These are phyloP conservation scores for Mrakia frigida DNA, from an alignment of 768 basidiomycete genomes.

Conservation along the genomic window DNA sequence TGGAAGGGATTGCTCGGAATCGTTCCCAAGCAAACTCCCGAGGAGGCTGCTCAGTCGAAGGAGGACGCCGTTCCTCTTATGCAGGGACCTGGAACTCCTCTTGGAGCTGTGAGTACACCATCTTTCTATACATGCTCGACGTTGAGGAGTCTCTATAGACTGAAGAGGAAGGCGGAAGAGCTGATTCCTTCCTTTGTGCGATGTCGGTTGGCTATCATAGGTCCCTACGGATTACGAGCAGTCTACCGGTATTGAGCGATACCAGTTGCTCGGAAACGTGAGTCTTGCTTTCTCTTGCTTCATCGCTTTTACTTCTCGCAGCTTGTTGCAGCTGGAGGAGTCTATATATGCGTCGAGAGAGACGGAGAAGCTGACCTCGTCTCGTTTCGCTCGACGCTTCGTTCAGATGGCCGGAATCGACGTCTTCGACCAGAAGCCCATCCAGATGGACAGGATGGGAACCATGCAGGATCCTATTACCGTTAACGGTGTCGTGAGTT, in stretches of 20 bases:
- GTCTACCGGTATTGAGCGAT: constrained; percentile 92
- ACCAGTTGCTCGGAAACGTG: constrained; percentile 76
- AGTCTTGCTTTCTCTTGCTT: not conserved
- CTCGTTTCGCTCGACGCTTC: not conserved
- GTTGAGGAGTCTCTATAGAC: too few species aligned
- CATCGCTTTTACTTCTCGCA: not conserved
- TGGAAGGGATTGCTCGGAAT: constrained; percentile 2
- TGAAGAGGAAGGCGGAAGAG: not conserved
- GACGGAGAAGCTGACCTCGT: not conserved
- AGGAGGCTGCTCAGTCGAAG: not conserved
- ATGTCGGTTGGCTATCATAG: constrained; percentile 41
- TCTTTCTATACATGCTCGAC: not conserved
- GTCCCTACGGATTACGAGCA: constrained; percentile 82
- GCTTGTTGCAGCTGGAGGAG: not conserved
- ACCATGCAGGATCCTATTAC: constrained; percentile 80
- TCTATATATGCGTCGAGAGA: not conserved
- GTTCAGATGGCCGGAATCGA: constrained; percentile 66
- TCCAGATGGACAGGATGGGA: constrained; percentile 78
- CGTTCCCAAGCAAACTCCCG: not conserved
- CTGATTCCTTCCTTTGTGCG: not conserved
- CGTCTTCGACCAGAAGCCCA: constrained; percentile 79
- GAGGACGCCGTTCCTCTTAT: not conserved
- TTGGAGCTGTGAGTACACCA: not conserved
- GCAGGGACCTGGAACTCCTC: constrained; percentile 4
- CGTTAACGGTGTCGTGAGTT: constrained; percentile 77